Conservation (phyloP, 2,329 filamentous ascomycete genomes). For the Pseudopithomyces maydicus region DNA sequence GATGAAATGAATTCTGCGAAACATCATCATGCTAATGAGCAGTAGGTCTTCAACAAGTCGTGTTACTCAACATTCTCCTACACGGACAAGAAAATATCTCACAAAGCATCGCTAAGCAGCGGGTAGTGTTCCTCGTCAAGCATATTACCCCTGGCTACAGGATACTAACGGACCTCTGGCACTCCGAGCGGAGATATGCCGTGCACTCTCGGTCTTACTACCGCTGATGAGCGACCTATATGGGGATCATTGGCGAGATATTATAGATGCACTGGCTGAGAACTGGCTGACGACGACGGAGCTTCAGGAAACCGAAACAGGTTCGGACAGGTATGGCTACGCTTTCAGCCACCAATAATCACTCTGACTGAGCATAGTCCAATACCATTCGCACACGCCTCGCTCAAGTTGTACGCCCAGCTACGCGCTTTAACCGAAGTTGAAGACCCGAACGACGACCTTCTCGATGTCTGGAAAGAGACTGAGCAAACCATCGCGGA, state of each 20-base stretch:
- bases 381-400: slow-evolving; percentile 68
- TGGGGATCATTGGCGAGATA: slow-evolving; percentile 79
- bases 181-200: slow-evolving; percentile 63
- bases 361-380: slow-evolving; percentile 20
- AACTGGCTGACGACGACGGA: slow-evolving; percentile 41
- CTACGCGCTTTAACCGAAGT: slow-evolving; percentile 61
- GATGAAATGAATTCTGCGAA: neutral
- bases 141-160: slow-evolving; percentile 76
- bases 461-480: slow-evolving; percentile 73
- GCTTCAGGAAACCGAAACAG: slow-evolving; percentile 30
- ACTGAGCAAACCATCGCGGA: slow-evolving; percentile 61
- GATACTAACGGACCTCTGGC: slow-evolving; percentile 53
- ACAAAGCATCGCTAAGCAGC: slow-evolving; percentile 61
- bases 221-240: slow-evolving; percentile 82
- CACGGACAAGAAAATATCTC: slow-evolving; percentile 54
- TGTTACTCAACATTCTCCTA: slow-evolving; percentile 61
- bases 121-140: slow-evolving; percentile 81
- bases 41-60: slow-evolving; percentile 54
- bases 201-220: slow-evolving; percentile 61
- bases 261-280: slow-evolving; percentile 41
- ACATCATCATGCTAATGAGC: neutral
- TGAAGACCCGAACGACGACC: slow-evolving; percentile 81
- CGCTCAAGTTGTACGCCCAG: slow-evolving; percentile 70
- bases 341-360: neutral
- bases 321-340: slow-evolving; percentile 27